Percentiles rank a stretch among this genome's conserved stretches.
Evolutionary conservation across 331 rosid genomes (phyloP).

Genomic region (Telfairia occidentalis): DNA sequence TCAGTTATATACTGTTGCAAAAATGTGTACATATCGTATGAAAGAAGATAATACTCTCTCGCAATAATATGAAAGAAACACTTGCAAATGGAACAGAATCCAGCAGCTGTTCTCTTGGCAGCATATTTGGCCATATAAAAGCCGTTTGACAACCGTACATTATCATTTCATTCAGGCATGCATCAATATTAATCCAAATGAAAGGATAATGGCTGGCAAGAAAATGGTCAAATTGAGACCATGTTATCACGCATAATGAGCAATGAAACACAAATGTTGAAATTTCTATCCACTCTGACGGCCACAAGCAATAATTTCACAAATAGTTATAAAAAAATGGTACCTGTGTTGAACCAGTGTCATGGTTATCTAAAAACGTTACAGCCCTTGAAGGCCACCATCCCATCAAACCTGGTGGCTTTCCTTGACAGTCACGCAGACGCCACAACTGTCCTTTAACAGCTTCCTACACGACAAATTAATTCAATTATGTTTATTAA

Average conservation of each 20-base stretch:
- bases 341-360: conserved; percentile 93
- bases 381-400: conserved; percentile 92
- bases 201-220: background rate
- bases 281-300: background rate
- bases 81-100: background rate
- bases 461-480: conserved; percentile 55
- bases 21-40: background rate
- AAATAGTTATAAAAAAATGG: background rate
- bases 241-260: background rate
- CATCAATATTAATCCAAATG: background rate
- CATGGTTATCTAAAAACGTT: conserved; percentile 78
- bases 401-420: conserved; percentile 81
- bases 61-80: background rate
- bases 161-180: background rate
- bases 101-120: background rate
- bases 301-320: background rate
- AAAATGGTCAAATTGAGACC: background rate
- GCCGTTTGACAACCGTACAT: background rate
- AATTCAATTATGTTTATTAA: background rate
- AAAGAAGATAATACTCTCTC: background rate
- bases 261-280: background rate
- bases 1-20: background rate
- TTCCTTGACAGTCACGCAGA: conserved; percentile 61
- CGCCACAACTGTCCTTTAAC: conserved; percentile 77
- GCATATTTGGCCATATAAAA: background rate